phyloP scores from a whole-genome alignment of 441 rosid genomes.

The Manihot esculenta region DNA sequence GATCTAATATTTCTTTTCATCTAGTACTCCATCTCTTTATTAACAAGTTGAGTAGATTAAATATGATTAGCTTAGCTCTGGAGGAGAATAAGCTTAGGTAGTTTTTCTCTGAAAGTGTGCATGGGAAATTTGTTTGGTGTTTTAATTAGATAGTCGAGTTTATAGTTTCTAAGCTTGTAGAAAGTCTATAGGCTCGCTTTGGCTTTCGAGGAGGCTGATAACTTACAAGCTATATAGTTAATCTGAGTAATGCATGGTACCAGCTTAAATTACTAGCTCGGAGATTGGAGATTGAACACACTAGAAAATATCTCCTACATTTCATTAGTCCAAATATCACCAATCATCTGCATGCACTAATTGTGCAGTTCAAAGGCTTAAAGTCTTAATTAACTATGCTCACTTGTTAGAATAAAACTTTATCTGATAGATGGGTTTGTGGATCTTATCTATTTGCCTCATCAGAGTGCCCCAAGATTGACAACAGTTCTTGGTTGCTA shows the following conservation, averaged over 20 bases:
- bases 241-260: constrained; percentile 4
- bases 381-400: not conserved
- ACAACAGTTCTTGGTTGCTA: not conserved
- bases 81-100: constrained; percentile 2
- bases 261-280: not conserved
- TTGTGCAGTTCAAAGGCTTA: not conserved
- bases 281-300: not conserved
- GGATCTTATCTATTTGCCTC: not conserved
- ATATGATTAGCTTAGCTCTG: constrained; percentile 13
- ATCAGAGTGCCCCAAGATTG: not conserved
- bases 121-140: no score
- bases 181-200: no score
- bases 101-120: no score
- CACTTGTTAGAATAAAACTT: not conserved
- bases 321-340: no score
- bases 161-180: no score
- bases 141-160: no score
- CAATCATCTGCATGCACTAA: not conserved
- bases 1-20: no score
- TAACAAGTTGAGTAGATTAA: constrained; percentile 8
- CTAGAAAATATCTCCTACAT: constrained; percentile 1
- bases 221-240: not conserved
- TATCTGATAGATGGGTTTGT: not conserved
- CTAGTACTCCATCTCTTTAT: no score
- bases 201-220: constrained; percentile 4